These are phyloP conservation scores for Delitschia confertaspora DNA, from an alignment of 495 filamentous ascomycete genomes.

Conservation along the genomic window DNA sequence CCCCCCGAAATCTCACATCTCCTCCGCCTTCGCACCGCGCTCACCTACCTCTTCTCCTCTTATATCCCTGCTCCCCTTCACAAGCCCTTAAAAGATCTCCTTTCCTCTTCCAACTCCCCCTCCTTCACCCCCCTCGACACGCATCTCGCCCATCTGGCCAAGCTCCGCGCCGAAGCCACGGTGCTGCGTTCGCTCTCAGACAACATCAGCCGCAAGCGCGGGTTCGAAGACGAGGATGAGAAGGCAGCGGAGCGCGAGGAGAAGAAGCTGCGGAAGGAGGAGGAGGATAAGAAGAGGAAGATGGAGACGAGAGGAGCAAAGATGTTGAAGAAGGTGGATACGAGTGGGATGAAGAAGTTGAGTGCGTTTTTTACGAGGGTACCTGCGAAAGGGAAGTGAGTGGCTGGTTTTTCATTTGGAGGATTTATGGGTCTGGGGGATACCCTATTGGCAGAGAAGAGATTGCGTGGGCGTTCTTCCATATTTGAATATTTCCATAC, in stretches of 20 bases:
- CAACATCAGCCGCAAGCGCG: constrained; percentile 70
- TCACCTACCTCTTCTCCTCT: constrained; percentile 64
- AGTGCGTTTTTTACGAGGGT: constrained; percentile 87
- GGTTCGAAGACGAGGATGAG: constrained; percentile 58
- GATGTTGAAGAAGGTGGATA: constrained; percentile 80
- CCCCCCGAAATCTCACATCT: constrained; percentile 22
- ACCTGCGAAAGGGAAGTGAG: constrained; percentile 31
- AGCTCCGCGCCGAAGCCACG: constrained; percentile 58
- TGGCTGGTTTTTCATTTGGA: neutral
- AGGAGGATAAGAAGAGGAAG: constrained; percentile 67
- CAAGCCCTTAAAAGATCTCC: constrained; percentile 39
- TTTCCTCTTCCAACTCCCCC: constrained; percentile 41
- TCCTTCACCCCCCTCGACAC: constrained; percentile 63
- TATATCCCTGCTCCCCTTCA: constrained; percentile 55
- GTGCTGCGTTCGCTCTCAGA: constrained; percentile 52
- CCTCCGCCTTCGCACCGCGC: constrained; percentile 57
- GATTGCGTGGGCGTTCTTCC: too few species aligned
- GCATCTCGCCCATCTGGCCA: constrained; percentile 55
- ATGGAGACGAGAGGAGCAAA: constrained; percentile 64
- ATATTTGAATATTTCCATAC: too few species aligned
- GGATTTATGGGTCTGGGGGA: too few species aligned
- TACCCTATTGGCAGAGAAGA: too few species aligned
- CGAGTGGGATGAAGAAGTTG: constrained; percentile 91
- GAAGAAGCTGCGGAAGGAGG: constrained; percentile 59
- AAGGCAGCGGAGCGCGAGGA: constrained; percentile 42